Conservation (phyloP, 2,329 filamentous ascomycete genomes). For the Thelonectria discophora region DNA sequence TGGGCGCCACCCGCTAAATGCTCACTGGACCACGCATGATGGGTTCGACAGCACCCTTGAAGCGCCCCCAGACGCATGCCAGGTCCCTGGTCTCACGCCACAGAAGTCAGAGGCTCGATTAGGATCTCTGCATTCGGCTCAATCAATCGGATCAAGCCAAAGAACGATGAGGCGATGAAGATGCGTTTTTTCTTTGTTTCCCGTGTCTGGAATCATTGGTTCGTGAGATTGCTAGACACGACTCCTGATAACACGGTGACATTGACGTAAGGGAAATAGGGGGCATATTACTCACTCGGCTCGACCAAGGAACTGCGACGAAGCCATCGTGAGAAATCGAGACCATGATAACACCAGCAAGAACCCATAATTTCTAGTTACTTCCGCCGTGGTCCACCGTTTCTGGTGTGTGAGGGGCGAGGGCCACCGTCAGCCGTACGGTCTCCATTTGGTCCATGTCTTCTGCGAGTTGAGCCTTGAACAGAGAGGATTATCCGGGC, state of each 20-base stretch:
- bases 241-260: background rate
- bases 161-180: background rate
- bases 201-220: background rate
- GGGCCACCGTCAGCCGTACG: constrained; percentile 8
- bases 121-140: constrained; percentile 9
- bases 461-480: background rate
- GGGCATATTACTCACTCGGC: background rate
- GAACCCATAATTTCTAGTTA: constrained; percentile 5
- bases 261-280: constrained; percentile 1
- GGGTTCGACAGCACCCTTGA: constrained; percentile 13
- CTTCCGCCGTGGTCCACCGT: constrained; percentile 18
- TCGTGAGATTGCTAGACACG: background rate
- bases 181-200: constrained; percentile 1
- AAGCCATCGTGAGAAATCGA: background rate
- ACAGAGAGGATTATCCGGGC: background rate
- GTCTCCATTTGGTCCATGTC: background rate
- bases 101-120: constrained; percentile 23
- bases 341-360: background rate
- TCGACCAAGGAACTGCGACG: background rate
- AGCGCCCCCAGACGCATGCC: background rate
- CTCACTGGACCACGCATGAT: constrained; percentile 1
- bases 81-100: constrained; percentile 24
- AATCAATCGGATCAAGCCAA: constrained; percentile 2
- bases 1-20: background rate
- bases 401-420: constrained; percentile 5